Evolutionary conservation across 2,329 filamentous ascomycete species (phyloP).

Genomic region (Colletotrichum sp.): DNA sequence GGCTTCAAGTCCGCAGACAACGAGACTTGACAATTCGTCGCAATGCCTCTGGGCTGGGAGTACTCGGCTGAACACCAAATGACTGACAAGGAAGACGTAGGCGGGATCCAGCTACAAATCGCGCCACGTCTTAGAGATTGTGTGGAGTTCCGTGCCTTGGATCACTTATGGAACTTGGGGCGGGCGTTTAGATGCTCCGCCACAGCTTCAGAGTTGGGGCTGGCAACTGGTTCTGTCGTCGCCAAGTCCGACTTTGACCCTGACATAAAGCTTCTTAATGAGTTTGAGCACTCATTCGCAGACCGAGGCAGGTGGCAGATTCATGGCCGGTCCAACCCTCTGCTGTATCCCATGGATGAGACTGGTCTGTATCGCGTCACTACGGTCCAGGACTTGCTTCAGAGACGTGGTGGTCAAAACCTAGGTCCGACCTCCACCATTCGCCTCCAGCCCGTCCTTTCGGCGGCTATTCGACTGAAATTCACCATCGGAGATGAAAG

Average conservation of each 20-base stretch:
- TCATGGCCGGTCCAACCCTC: background rate
- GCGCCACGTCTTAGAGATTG: background rate
- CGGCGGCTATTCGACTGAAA: background rate
- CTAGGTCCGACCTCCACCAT: background rate
- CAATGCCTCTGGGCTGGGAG: background rate
- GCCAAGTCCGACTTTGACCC: background rate
- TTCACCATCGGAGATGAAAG: background rate
- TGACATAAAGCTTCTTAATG: background rate
- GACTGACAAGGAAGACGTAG: background rate
- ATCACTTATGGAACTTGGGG: background rate
- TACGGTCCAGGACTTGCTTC: background rate
- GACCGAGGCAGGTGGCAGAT: background rate
- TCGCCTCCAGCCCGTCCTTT: background rate
- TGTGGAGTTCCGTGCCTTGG: background rate
- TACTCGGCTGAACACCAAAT: background rate
- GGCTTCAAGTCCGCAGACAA: background rate
- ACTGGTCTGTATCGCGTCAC: background rate
- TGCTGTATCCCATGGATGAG: background rate
- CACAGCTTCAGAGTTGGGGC: background rate
- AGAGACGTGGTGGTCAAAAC: background rate
- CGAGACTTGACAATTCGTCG: background rate
- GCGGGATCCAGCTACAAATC: background rate
- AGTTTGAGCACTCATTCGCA: background rate
- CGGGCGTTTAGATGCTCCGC: background rate
- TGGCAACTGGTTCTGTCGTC: background rate